Base-by-base conservation (phyloP, 1,139 yeast genomes). In the Candida sanyaensis region DNA sequence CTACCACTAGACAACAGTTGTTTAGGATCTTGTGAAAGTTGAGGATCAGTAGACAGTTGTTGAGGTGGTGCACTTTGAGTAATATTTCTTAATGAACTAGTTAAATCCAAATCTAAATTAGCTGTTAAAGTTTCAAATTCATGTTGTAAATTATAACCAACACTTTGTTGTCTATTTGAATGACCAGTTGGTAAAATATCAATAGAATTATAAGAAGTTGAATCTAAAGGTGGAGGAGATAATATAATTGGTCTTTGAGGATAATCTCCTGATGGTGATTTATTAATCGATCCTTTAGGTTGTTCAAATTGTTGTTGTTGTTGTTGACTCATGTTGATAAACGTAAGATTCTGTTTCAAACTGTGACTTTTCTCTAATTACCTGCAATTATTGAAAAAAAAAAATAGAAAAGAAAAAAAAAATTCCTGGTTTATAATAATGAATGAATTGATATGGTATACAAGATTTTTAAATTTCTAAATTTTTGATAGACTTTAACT, bases 71-170 rank as follows among this genome's bases (percentile, higher is more conserved):
- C 42, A 21, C 40, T 43, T 10, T 47, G 43, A 26, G 43, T 41
- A 10, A 26, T 36, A 10, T 12, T 29, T 44, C 47, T 42, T 11
- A 37, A 37, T 31, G 51, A 44, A 34, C 50, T 47, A 12, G 63
- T 65, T 47, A 75, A 68, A 58, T 75, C 80, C 58, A 75, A 66
- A 54, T 75, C 79, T 62, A 75, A 71, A 53, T 75, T 79, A 26
- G 74, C 77, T 42, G 74, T 74, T 52, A 75, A 64, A 12, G 79
- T 73, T 55, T 69, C 78, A 57, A 71, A 75, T 61, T 69, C 81
- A 49, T 69, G 80, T 62, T 68, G 78, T 55, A 74, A 68, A 52
- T 75, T 73, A 55, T 68, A 68, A 9, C 78, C 75, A 38, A 76
- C 77, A 55, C 75, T 70, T 52, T 68, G 75, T 52, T 72, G 76